Conservation (phyloP, 1,284 basidiomycete species). For the Irpex sp. region DNA sequence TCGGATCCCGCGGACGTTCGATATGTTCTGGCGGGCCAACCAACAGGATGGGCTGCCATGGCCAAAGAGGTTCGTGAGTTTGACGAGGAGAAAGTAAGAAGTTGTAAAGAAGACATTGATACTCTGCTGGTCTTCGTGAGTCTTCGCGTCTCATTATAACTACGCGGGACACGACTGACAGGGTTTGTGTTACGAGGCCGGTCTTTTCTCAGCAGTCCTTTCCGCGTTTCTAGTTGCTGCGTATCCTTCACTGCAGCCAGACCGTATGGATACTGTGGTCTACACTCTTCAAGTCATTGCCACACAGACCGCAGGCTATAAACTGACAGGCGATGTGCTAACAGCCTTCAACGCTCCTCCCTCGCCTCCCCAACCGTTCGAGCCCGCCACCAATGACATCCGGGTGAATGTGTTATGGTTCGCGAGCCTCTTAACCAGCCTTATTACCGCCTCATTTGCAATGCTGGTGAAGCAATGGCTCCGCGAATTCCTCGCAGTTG, state of each 20-base stretch:
- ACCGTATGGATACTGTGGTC: background rate
- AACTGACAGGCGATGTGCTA: background rate
- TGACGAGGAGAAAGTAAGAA: background rate
- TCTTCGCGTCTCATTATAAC: background rate
- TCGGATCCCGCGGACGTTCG: too few species aligned
- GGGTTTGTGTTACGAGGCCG: background rate
- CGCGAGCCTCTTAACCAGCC: constrained; percentile 2
- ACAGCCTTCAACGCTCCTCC: background rate
- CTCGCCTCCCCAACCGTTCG: background rate
- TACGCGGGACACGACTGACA: background rate
- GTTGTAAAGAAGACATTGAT: background rate
- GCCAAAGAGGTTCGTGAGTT: background rate
- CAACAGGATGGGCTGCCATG: background rate
- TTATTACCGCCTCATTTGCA: constrained; percentile 2
- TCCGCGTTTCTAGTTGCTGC: background rate
- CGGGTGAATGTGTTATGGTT: constrained; percentile 7
- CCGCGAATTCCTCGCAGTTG: constrained; percentile 3
- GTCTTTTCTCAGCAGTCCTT: background rate
- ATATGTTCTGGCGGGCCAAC: too few species aligned
- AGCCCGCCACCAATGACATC: background rate
- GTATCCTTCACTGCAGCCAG: background rate
- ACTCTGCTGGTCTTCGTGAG: background rate
- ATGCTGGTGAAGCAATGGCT: constrained; percentile 8
- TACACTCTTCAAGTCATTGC: background rate
- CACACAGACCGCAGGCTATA: background rate